These are phyloP conservation scores for Nicotiana otophora DNA, from an alignment of 257 asterid genomes.

Conservation along the genomic window DNA sequence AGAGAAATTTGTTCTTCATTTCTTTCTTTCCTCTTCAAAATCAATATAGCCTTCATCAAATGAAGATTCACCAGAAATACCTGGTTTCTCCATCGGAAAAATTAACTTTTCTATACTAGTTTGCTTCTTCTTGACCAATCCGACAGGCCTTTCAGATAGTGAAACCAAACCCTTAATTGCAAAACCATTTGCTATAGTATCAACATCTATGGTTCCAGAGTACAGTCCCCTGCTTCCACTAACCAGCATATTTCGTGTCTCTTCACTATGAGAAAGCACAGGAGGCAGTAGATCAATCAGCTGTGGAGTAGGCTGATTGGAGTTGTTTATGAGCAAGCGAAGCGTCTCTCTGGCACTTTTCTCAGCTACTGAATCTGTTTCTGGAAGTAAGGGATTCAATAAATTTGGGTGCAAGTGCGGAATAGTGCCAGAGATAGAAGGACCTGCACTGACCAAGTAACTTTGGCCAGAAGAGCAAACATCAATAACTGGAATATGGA, in stretches of 20 bases:
- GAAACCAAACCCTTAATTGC: conserved; percentile 37
- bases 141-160: conserved; percentile 33
- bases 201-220: conserved; percentile 47
- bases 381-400: conserved; percentile 48
- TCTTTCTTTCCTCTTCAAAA: not conserved
- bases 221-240: conserved; percentile 74
- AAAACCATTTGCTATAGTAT: conserved; percentile 28
- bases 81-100: not conserved
- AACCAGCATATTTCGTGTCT: conserved; percentile 34
- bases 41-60: not conserved
- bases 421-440: conserved; percentile 52
- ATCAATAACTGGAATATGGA: conserved; percentile 83
- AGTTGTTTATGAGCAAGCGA: conserved; percentile 68
- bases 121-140: not conserved
- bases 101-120: not conserved
- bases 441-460: conserved; percentile 78
- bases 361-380: conserved; percentile 55
- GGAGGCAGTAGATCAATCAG: conserved; percentile 58
- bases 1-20: not conserved
- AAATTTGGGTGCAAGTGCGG: conserved; percentile 47
- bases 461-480: conserved; percentile 92
- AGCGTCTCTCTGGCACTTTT: conserved; percentile 89
- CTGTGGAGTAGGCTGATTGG: conserved; percentile 52
- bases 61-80: not conserved
- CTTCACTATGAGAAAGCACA: conserved; percentile 26